Evolutionary conservation across 345 rosid species (phyloP).

Genomic region (Euphorbia tirucalli): DNA sequence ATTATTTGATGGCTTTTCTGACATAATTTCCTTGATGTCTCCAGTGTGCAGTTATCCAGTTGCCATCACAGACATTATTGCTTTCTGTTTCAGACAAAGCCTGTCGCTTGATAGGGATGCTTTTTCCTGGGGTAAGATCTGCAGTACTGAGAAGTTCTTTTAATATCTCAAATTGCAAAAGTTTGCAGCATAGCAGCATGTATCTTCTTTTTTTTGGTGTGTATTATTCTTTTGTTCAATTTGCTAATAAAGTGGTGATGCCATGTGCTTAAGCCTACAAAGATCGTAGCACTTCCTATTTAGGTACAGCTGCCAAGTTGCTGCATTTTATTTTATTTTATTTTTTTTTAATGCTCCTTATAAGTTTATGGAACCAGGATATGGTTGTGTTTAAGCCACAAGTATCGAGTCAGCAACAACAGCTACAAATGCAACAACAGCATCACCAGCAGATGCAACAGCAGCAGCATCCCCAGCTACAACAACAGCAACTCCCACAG

Average conservation of each 20-base stretch:
- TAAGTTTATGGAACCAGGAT: conserved; percentile 48
- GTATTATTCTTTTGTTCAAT: neutral
- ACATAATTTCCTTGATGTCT: conserved; percentile 11
- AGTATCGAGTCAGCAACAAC: conserved; percentile 59
- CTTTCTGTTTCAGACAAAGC: conserved; percentile 96
- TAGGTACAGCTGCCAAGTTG: neutral
- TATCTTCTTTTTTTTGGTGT: neutral
- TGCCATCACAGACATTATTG: conserved; percentile 88
- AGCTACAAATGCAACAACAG: conserved; percentile 24
- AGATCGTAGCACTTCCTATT: no score
- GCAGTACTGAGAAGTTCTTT: neutral
- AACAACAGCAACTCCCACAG: conserved; percentile 41
- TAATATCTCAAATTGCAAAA: neutral
- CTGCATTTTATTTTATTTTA: no score
- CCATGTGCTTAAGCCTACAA: neutral
- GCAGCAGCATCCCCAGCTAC: conserved; percentile 31
- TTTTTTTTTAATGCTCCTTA: neutral
- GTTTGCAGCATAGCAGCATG: neutral
- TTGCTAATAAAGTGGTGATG: neutral
- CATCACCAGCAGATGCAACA: conserved; percentile 31
- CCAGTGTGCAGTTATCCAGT: conserved; percentile 95
- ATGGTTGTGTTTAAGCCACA: conserved; percentile 97
- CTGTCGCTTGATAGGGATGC: conserved; percentile 94
- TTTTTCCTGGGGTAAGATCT: conserved; percentile 87
- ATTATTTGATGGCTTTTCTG: conserved; percentile 20